Evolutionary conservation across 2,329 filamentous ascomycete species (phyloP).

Genomic region (Trichoderma atrobrunneum): DNA sequence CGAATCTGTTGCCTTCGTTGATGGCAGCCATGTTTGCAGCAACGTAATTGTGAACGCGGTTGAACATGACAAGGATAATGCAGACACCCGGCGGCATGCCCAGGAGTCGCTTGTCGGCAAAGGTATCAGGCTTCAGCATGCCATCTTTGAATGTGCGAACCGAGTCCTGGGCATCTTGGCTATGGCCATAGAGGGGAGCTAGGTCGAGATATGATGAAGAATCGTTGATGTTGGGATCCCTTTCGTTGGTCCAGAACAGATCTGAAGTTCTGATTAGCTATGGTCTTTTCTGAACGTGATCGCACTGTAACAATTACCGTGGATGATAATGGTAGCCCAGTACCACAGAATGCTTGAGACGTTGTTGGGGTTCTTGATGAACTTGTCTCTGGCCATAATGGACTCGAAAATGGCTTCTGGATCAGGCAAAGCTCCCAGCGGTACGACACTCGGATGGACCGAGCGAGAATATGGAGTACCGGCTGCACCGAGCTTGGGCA

Average conservation of each 20-base stretch:
- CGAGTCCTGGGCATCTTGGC: constrained; percentile 61
- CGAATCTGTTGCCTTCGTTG: constrained; percentile 80
- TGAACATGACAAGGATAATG: constrained; percentile 74
- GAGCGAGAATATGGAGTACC: constrained; percentile 65
- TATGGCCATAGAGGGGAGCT: constrained; percentile 68
- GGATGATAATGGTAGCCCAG: constrained; percentile 71
- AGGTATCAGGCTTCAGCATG: constrained; percentile 69
- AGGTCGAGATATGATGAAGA: constrained; percentile 72
- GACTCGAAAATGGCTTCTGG: constrained; percentile 61
- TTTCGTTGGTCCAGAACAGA: constrained; percentile 67
- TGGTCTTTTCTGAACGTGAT: background rate
- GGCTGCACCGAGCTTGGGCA: constrained; percentile 64
- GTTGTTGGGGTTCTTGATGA: constrained; percentile 64
- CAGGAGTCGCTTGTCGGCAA: constrained; percentile 66
- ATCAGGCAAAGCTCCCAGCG: constrained; percentile 66
- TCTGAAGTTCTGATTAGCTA: constrained; percentile 39
- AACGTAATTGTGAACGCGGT: constrained; percentile 83
- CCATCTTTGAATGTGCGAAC: constrained; percentile 70
- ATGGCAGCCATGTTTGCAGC: constrained; percentile 77
- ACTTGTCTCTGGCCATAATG: constrained; percentile 52
- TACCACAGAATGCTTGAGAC: constrained; percentile 71
- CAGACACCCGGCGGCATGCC: constrained; percentile 71
- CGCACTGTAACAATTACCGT: constrained; percentile 45
- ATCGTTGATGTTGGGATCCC: constrained; percentile 58
- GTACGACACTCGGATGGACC: constrained; percentile 55